Conservation (phyloP, 2,329 filamentous ascomycete species). For the Colletotrichum magnum region DNA sequence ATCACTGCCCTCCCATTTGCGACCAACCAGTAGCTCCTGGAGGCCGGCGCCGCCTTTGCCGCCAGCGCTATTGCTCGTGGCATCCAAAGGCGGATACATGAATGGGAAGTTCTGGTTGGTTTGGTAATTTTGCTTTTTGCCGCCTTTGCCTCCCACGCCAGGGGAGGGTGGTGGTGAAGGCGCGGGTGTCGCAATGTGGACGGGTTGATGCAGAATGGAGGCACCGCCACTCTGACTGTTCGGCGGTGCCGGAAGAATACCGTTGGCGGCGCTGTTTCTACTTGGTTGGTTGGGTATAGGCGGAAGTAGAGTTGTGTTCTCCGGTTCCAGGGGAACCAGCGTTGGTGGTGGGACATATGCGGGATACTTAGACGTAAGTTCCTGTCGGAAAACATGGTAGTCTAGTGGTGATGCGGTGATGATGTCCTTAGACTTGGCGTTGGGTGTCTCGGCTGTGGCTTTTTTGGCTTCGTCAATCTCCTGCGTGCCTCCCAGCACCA, state of each 20-base stretch:
- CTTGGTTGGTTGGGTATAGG: constrained; percentile 83
- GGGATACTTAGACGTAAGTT: constrained; percentile 97
- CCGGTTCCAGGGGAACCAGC: constrained; percentile 86
- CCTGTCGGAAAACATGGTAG: constrained; percentile 95
- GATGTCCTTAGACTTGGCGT: constrained; percentile 77
- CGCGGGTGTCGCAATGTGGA: constrained; percentile 98
- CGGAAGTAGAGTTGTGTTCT: constrained; percentile 91
- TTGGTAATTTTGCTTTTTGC: constrained; percentile 99
- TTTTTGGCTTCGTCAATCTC: constrained; percentile 82
- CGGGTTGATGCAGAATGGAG: constrained; percentile 94
- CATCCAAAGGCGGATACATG: constrained; percentile 93
- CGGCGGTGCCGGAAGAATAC: constrained; percentile 71
- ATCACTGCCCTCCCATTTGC: constrained; percentile 93
- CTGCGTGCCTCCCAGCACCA: constrained; percentile 85
- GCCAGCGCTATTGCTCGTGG: constrained; percentile 88
- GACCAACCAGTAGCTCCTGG: constrained; percentile 84
- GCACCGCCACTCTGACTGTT: constrained; percentile 70
- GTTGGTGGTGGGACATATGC: constrained; percentile 92
- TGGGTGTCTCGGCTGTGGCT: constrained; percentile 73
- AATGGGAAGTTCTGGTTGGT: constrained; percentile 99
- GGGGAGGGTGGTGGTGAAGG: constrained; percentile 96
- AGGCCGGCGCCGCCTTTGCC: constrained; percentile 88
- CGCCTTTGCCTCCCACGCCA: constrained; percentile 86
- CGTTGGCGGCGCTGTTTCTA: constrained; percentile 71
- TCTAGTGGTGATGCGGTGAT: constrained; percentile 96